Percentiles rank a stretch among this genome's conserved stretches.
These are phyloP conservation scores for Cytospora schulzeri DNA, from an alignment of 2,329 filamentous ascomycete species.

Conservation along the genomic window DNA sequence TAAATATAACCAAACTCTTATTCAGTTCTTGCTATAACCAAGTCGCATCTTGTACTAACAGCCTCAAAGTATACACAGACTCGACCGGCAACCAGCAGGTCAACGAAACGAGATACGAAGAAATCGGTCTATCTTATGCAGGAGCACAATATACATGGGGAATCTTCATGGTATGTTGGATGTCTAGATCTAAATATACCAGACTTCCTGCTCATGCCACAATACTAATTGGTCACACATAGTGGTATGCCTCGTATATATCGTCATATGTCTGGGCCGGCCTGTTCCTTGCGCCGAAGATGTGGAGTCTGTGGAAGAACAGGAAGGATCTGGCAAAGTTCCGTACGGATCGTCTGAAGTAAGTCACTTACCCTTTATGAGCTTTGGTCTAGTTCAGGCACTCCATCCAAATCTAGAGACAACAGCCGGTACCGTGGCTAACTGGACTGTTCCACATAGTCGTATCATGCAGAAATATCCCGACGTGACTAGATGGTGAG, in stretches of 20 bases:
- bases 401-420: neutral
- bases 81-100: slow-evolving; percentile 21
- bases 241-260: slow-evolving; percentile 25
- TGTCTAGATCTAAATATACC: neutral
- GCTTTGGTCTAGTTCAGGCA: neutral
- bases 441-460: neutral
- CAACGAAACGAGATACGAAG: slow-evolving; percentile 30
- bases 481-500: slow-evolving; percentile 19
- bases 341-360: slow-evolving; percentile 23
- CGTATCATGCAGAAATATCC: slow-evolving; percentile 22
- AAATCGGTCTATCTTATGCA: slow-evolving; percentile 29
- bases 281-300: slow-evolving; percentile 22
- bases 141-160: slow-evolving; percentile 29
- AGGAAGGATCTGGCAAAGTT: slow-evolving; percentile 9
- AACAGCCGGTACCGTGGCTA: neutral
- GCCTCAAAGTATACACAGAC: slow-evolving; percentile 16
- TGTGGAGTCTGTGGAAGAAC: slow-evolving; percentile 22
- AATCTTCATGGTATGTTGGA: slow-evolving; percentile 28
- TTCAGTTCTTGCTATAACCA: neutral
- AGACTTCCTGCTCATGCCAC: neutral
- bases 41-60: neutral
- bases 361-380: neutral
- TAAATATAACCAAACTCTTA: too few species aligned
- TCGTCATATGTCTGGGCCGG: slow-evolving; percentile 24
- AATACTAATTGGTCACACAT: too few species aligned